These are phyloP conservation scores for Penicillium longicatenatum DNA, from an alignment of 495 filamentous ascomycete species.

Conservation along the genomic window DNA sequence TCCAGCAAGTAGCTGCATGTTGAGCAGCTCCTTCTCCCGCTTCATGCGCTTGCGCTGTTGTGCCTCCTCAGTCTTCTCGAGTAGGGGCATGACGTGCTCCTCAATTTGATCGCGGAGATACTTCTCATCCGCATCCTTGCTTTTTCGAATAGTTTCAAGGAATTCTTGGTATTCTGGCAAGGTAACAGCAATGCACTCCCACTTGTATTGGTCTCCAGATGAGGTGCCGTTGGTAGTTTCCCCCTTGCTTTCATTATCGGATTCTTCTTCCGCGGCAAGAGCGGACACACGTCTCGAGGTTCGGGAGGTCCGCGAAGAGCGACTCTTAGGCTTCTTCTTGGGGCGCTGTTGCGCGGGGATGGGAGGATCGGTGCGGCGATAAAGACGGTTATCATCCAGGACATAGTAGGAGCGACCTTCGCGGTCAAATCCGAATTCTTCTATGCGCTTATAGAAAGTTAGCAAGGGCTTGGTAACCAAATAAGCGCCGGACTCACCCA, in stretches of 20 bases:
- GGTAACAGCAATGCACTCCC: constrained; percentile 88
- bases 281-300: constrained; percentile 69
- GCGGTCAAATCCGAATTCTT: constrained; percentile 85
- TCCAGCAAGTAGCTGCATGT: constrained; percentile 80
- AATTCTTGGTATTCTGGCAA: constrained; percentile 75
- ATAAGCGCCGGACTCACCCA: constrained; percentile 60
- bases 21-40: constrained; percentile 77
- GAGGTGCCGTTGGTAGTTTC: constrained; percentile 32
- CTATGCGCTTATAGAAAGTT: constrained; percentile 71
- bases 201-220: constrained; percentile 56
- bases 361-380: constrained; percentile 74
- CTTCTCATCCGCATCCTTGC: constrained; percentile 81
- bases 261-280: constrained; percentile 52
- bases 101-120: constrained; percentile 66
- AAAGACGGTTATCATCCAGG: constrained; percentile 91
- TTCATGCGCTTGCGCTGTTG: constrained; percentile 63
- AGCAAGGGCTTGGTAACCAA: constrained; percentile 6
- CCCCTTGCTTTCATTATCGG: constrained; percentile 53
- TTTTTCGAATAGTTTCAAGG: constrained; percentile 67
- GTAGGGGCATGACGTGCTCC: constrained; percentile 76
- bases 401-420: constrained; percentile 85
- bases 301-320: constrained; percentile 68
- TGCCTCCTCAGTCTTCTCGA: constrained; percentile 79
- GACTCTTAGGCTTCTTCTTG: constrained; percentile 76
- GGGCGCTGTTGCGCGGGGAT: constrained; percentile 54